A percentile compares a stretch with the other conserved stretches of the same genome.
These are phyloP conservation scores for Fusarium keratoplasticum DNA, from an alignment of 2,329 filamentous ascomycete species.

Conservation along the genomic window DNA sequence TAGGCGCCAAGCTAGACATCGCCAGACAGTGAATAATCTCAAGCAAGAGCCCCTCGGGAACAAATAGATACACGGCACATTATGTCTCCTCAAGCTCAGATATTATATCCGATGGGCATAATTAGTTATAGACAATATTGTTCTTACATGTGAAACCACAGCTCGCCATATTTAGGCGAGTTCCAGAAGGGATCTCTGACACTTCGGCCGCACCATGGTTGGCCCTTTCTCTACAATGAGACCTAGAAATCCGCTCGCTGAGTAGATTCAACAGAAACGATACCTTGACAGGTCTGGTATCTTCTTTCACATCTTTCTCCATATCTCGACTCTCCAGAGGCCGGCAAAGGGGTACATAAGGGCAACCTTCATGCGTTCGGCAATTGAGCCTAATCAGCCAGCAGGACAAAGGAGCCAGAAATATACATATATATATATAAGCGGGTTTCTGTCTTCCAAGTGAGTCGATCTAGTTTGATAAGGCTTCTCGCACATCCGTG, in stretches of 20 bases:
- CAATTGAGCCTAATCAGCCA: neutral
- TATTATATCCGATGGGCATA: neutral
- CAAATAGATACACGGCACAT: neutral
- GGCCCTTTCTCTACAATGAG: neutral
- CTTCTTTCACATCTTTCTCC: neutral
- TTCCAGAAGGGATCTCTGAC: neutral
- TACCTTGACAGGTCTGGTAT: neutral
- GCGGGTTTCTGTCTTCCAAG: neutral
- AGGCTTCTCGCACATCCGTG: neutral
- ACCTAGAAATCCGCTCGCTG: neutral
- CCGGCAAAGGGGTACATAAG: neutral
- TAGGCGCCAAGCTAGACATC: neutral
- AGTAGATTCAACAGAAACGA: neutral
- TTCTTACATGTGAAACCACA: neutral
- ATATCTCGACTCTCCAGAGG: neutral
- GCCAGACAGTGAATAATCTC: neutral
- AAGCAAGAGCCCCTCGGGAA: neutral
- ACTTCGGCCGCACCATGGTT: neutral
- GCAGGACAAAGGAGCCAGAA: neutral
- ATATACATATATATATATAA: neutral
- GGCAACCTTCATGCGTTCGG: too few species aligned
- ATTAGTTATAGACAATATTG: neutral
- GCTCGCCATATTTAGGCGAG: neutral
- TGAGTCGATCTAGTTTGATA: neutral
- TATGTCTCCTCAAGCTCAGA: neutral